Evolutionary conservation across 257 asterid species (phyloP), one percentile per base, ranked within the genome.

Genomic region (Knoxia roxburghii): DNA sequence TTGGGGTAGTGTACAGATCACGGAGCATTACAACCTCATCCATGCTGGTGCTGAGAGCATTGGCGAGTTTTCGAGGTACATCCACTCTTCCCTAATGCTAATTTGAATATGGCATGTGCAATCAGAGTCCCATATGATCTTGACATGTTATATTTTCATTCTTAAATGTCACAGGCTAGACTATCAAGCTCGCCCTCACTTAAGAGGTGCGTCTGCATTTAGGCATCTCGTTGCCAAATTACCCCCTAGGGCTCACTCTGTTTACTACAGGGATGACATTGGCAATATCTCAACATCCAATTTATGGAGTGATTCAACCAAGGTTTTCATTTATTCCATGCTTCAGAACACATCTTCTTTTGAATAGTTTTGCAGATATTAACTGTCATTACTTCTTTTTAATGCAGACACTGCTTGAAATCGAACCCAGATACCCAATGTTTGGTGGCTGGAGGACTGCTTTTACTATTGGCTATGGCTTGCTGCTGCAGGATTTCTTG

Each of bases 371-470:
- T 46, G 68, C 70, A 61, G 64, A 6, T 72, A 72, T 46, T 83
- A 73, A 35, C 68, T 55, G 51, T 65, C 26, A 6, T 46, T 62
- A 52, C 68, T 74, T 61, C 75, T 26, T 73, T 67, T 67, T 68
- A 69, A 71, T 80, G 80, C 86, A 94, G 99, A 88, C 96, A 4
- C 74, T 90, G 67, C 85, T 94, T 71, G 95, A 90, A 78, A 87
- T 94, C 51, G 99, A 94, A 81, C 99, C 99, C 69, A 83, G 97
- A 46, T 94, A 85, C 77, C 99, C 99, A 39, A 77, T 94, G 93
- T 85, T 90, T 87, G 99, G 99, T 81, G 97, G 99, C 49, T 94
- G 99, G 99, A 94, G 78, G 86, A 85, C 97, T 62, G 54, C 97
- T 57, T 94, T 94, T 74, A 90, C 99, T 33, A 87, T 94, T 73